Conservation (phyloP, 202 grass and related monocot genomes). For the Miscanthus sacchariflorus region DNA sequence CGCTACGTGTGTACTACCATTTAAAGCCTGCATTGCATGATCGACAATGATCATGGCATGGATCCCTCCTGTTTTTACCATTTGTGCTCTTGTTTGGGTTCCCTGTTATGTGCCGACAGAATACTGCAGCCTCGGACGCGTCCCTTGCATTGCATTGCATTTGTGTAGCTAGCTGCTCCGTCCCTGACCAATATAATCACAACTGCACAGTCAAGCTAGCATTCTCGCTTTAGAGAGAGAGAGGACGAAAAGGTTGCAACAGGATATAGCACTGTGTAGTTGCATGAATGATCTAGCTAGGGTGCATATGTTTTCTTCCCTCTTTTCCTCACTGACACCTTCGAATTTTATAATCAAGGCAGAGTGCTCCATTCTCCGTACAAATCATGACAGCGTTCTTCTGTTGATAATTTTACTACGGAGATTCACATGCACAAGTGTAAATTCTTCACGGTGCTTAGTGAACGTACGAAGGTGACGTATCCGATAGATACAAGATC, state of each 20-base stretch:
- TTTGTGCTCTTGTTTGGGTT: neutral
- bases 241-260: neutral
- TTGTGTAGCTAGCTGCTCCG: too few relatives aligned
- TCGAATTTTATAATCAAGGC: neutral
- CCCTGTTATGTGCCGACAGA: conserved; percentile 14
- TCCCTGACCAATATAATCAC: neutral
- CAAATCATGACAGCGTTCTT: neutral
- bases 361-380: neutral
- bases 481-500: too few relatives aligned
- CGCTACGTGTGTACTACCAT: too few relatives aligned
- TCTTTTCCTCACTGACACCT: neutral
- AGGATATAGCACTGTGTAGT: neutral
- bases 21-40: too few relatives aligned
- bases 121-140: neutral
- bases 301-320: neutral
- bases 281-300: neutral
- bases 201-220: neutral
- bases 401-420: neutral
- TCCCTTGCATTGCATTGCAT: neutral
- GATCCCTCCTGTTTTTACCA: neutral
- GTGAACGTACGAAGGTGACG: neutral
- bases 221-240: neutral
- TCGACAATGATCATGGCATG: neutral
- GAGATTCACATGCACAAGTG: neutral
- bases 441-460: neutral